Evolutionary conservation across 139 green algal genomes (phyloP).

Genomic region (Chlamydomonas schloesseri): DNA sequence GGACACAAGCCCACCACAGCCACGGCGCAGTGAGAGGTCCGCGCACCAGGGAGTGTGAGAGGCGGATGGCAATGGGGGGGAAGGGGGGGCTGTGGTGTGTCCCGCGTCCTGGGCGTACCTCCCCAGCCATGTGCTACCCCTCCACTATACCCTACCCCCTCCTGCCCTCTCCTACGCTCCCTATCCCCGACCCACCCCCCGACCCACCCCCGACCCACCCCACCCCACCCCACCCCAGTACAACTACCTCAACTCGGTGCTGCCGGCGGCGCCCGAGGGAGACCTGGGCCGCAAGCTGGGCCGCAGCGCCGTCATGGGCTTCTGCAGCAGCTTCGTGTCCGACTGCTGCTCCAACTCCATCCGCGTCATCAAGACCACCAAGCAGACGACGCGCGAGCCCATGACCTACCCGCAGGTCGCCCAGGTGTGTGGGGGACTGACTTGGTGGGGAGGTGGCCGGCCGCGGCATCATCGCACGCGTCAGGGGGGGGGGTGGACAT

Average conservation of each 20-base stretch:
- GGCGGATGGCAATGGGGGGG: too few species aligned
- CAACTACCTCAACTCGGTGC: slow-evolving; percentile 67
- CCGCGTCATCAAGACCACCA: slow-evolving; percentile 91
- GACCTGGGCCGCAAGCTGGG: slow-evolving; percentile 62
- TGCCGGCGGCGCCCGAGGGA: slow-evolving; percentile 28
- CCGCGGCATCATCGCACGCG: too few species aligned
- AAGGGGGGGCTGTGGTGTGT: too few species aligned
- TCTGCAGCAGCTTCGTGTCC: slow-evolving; percentile 73
- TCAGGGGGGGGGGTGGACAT: too few species aligned
- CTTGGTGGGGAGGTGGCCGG: background rate
- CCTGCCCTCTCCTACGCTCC: too few species aligned
- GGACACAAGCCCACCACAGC: too few species aligned
- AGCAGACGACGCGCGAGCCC: slow-evolving; percentile 77
- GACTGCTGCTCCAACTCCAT: slow-evolving; percentile 82
- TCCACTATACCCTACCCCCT: too few species aligned
- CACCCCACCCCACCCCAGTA: slow-evolving; percentile 53
- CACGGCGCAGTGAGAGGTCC: too few species aligned
- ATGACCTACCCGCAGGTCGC: slow-evolving; percentile 83
- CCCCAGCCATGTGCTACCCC: too few species aligned
- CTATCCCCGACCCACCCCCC: background rate
- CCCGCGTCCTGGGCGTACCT: too few species aligned
- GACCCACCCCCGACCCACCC: background rate
- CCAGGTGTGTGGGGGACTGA: slow-evolving; percentile 52
- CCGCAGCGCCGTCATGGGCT: slow-evolving; percentile 86
- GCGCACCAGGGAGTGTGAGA: too few species aligned